Percentiles rank a stretch among this genome's conserved stretches.
Evolutionary conservation across 2,329 filamentous ascomycete genomes (phyloP).

Genomic region (Verticillium longisporum): DNA sequence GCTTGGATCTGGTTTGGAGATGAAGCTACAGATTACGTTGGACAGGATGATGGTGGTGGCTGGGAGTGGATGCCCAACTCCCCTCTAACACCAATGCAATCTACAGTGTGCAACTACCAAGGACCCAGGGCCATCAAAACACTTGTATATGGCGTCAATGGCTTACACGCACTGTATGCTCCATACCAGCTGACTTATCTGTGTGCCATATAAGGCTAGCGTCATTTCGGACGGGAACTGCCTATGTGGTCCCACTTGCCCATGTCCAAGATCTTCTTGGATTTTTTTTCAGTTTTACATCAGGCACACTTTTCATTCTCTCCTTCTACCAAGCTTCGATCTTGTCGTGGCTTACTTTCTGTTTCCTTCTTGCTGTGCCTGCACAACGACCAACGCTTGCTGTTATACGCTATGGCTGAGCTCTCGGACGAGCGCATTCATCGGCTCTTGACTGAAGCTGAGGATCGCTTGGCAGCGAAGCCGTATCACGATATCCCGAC

Average conservation of each 20-base stretch:
- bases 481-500: neutral
- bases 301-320: neutral
- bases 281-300: neutral
- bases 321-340: neutral
- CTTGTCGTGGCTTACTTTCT: neutral
- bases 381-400: neutral
- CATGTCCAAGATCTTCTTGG: neutral
- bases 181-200: neutral
- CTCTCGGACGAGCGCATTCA: constrained; percentile 10
- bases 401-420: constrained; percentile 9
- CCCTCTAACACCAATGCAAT: neutral
- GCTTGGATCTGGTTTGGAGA: neutral
- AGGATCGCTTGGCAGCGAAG: constrained; percentile 8
- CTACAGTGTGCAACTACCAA: neutral
- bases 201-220: no score
- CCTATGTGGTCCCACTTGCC: neutral
- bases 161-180: neutral
- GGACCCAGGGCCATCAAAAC: no score
- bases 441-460: constrained; percentile 11
- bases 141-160: no score
- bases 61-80: neutral
- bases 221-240: no score
- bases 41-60: neutral
- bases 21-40: neutral
- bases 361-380: neutral